Evolutionary conservation across 1,284 basidiomycete species (phyloP).

Genomic region (Cronartium ribicola): DNA sequence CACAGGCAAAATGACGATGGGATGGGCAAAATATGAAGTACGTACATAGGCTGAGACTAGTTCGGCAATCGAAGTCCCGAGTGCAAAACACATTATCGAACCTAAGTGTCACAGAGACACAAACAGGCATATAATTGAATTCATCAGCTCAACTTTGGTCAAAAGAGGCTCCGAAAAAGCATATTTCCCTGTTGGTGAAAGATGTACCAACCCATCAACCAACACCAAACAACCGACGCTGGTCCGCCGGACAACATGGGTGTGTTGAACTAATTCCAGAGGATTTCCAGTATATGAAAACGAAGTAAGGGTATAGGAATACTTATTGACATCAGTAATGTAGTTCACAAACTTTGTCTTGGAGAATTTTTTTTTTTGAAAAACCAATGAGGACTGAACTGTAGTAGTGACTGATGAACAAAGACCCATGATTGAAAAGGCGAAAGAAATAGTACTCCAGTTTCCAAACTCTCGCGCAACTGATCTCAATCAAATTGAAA

Average conservation of each 20-base stretch:
- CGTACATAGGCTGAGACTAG: conserved; percentile 44
- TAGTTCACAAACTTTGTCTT: too few species aligned
- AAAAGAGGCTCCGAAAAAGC: neutral
- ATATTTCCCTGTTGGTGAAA: conserved; percentile 54
- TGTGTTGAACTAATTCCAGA: conserved; percentile 60
- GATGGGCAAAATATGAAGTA: neutral
- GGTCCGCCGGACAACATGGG: conserved; percentile 71
- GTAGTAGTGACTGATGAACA: conserved; percentile 40
- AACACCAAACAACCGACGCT: conserved; percentile 75
- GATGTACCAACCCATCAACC: conserved; percentile 53
- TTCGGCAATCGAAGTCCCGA: conserved; percentile 71
- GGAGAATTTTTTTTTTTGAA: too few species aligned
- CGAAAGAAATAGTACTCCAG: conserved; percentile 39
- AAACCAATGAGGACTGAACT: conserved; percentile 10
- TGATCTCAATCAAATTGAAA: neutral
- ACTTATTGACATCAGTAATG: neutral
- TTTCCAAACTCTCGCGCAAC: conserved; percentile 41
- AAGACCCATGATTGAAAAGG: conserved; percentile 42
- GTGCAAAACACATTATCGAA: conserved; percentile 68
- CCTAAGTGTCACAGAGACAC: conserved; percentile 52
- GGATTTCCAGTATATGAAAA: neutral
- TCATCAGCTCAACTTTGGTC: neutral
- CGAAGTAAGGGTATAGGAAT: too few species aligned
- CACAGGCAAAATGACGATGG: conserved; percentile 34
- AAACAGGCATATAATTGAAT: neutral